Conservation (phyloP, 257 asterid species). For the Ilex aquifolium region DNA sequence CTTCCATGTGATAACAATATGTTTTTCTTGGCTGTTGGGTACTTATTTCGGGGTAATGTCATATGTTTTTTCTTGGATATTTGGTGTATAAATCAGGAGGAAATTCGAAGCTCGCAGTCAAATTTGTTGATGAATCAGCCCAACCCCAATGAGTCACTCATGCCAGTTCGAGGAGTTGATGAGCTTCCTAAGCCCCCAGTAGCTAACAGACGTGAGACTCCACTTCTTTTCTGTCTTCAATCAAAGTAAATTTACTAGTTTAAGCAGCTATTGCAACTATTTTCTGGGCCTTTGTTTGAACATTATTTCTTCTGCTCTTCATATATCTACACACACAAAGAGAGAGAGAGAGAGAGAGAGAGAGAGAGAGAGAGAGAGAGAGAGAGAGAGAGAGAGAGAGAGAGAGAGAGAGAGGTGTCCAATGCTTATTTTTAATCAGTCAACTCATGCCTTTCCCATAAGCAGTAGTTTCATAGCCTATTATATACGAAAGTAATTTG, state of each 20-base stretch:
- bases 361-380: no score
- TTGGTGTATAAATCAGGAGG: conserved; percentile 47
- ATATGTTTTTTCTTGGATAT: not conserved
- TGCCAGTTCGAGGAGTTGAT: conserved; percentile 74
- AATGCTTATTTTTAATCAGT: conserved; percentile 19
- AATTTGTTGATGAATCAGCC: conserved; percentile 67
- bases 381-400: no score
- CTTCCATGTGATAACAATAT: no score
- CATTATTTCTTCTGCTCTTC: no score
- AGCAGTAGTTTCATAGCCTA: conserved; percentile 32
- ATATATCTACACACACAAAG: no score
- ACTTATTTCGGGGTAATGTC: no score
- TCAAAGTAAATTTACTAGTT: no score
- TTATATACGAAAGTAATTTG: conserved; percentile 14
- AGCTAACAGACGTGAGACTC: conserved; percentile 81
- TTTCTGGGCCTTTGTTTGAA: no score
- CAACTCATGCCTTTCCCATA: conserved; percentile 32
- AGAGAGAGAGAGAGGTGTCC: not conserved
- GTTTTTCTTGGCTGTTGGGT: no score
- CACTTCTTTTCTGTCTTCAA: conserved; percentile 14
- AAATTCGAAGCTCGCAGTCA: conserved; percentile 66
- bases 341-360: no score
- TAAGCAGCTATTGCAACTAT: no score
- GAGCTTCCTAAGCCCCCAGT: conserved; percentile 93
- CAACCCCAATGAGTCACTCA: conserved; percentile 50